A percentile compares a stretch with the other conserved stretches of the same genome.
phyloP scores from a whole-genome alignment of 2,329 filamentous ascomycete species.

The Daldinia sp. region DNA sequence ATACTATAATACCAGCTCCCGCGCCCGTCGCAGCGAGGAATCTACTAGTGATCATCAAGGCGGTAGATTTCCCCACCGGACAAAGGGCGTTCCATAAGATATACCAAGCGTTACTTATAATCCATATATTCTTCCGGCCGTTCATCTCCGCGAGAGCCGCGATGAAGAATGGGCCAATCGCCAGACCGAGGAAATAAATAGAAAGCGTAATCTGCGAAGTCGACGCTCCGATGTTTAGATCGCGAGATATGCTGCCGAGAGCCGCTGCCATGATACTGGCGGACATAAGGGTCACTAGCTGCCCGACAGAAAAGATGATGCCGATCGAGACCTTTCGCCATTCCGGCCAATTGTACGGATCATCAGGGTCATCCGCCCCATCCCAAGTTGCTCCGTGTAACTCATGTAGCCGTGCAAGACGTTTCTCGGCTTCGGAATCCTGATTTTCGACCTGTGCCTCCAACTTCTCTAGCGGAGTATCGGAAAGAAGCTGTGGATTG shows the following conservation, averaged over 20 bases:
- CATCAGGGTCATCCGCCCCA: slow-evolving; percentile 33
- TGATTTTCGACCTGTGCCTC: neutral
- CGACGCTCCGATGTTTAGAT: slow-evolving; percentile 44
- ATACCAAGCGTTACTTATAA: slow-evolving; percentile 46
- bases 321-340: slow-evolving; percentile 37
- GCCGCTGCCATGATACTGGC: slow-evolving; percentile 51
- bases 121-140: slow-evolving; percentile 48
- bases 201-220: slow-evolving; percentile 48
- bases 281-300: slow-evolving; percentile 50
- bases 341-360: slow-evolving; percentile 38
- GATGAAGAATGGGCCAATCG: slow-evolving; percentile 47
- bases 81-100: slow-evolving; percentile 50
- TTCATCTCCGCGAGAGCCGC: slow-evolving; percentile 49
- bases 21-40: slow-evolving; percentile 45
- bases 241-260: slow-evolving; percentile 45
- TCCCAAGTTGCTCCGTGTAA: slow-evolving; percentile 37
- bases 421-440: slow-evolving; percentile 17
- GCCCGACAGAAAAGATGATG: slow-evolving; percentile 46
- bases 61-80: slow-evolving; percentile 44
- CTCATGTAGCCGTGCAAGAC: slow-evolving; percentile 12
- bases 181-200: slow-evolving; percentile 49
- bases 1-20: slow-evolving; percentile 44
- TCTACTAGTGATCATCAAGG: slow-evolving; percentile 46
- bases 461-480: neutral
- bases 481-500: neutral